Evolutionary conservation across 2,329 filamentous ascomycete species (phyloP), one percentile per base, ranked within the genome.

Genomic region (Periglandula ipomoeae): DNA sequence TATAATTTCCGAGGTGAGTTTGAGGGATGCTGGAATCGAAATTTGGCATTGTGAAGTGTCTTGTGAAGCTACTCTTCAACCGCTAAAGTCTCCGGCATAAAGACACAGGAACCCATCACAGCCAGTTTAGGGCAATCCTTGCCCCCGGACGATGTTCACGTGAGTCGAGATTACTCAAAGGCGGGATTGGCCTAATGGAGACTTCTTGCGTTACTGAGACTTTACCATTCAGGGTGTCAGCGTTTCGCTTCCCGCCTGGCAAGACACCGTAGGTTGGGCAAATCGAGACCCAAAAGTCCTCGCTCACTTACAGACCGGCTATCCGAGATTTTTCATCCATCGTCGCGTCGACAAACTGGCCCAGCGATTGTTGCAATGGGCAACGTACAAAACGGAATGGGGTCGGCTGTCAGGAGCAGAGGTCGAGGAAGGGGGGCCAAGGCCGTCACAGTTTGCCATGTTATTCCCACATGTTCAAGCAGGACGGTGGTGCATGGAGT

Each of bases 241-340:
- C 48, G 61, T 63, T 8, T 63, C 57, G 10, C 57, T 63, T n/a
- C 61, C 59, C 3, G 56, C 50, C 26, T 64, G 59, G 61, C 48
- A 50, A 51, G 55, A 62, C n/a, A 56, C 55, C 0, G 30, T 55
- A 7, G 56, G 50, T 27, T 63, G 56, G 57, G 60, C 53, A 3
- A 53, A 40, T 10, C 49, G 54, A 23, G 54, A 63, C 1, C 55
- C 55, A 1, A 32, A 46, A 5, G 20, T 61, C 4, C 43, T 62
- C 4, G 32, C 50, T 2, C 51, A 55, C 22, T 48, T 63, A 8
- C 52, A 61, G 26, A 55, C 52, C 0, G 61, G 59, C 17, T 62
- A 62, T 37, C 61, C 61, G 17, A 52, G 60, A 46, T 63, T 62
- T 47, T 60, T 56, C 44, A 46, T 61, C 8, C 56, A 58, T 32